phyloP scores from a whole-genome alignment of 1,284 basidiomycete species.

The Butyriboletus regius region DNA sequence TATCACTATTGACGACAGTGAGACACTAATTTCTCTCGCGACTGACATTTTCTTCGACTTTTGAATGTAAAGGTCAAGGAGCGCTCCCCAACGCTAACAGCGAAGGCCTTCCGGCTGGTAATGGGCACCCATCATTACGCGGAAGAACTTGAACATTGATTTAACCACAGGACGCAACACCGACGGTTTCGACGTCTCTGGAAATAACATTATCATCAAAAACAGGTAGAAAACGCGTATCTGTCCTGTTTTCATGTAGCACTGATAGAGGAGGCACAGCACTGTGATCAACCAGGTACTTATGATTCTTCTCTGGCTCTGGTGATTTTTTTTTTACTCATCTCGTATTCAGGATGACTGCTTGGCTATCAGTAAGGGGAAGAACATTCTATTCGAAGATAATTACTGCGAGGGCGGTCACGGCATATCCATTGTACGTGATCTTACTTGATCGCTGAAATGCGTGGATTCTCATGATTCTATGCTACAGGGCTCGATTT shows the following conservation, averaged over 20 bases:
- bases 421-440: conserved; percentile 49
- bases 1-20: conserved; percentile 41
- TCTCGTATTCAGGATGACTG: conserved; percentile 48
- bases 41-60: background rate
- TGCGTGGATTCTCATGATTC: background rate
- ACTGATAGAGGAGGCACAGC: conserved; percentile 11
- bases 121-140: background rate
- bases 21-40: conserved; percentile 3
- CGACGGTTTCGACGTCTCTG: conserved; percentile 49
- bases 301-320: background rate
- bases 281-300: conserved; percentile 30
- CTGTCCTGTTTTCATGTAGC: background rate
- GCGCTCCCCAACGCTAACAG: conserved; percentile 24
- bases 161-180: conserved; percentile 41
- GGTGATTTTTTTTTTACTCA: background rate
- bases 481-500: conserved; percentile 44
- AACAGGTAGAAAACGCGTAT: conserved; percentile 23
- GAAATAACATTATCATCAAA: conserved; percentile 41
- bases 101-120: conserved; percentile 21
- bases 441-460: background rate
- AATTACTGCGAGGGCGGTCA: conserved; percentile 54
- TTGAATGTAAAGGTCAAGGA: conserved; percentile 33
- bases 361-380: conserved; percentile 53
- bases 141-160: background rate
- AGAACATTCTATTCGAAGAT: conserved; percentile 47